Percentiles rank a stretch among this genome's conserved stretches.
Conservation (phyloP, 2,329 filamentous ascomycete species). For the Nemania sp. region DNA sequence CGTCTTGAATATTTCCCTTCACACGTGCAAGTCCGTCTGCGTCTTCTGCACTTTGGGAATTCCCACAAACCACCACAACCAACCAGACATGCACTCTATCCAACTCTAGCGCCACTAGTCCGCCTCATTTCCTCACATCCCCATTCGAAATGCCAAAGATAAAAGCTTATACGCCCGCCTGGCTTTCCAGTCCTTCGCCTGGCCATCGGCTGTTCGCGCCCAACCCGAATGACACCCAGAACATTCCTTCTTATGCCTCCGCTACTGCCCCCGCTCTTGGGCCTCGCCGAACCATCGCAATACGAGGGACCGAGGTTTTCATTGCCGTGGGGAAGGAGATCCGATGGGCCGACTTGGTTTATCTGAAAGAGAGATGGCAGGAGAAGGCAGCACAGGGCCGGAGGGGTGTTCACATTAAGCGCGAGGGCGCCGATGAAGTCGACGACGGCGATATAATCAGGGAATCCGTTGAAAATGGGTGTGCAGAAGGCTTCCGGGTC, state of each 20-base stretch:
- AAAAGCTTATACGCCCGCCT: conserved; percentile 85
- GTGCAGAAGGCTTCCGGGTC: conserved; percentile 62
- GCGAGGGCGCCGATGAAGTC: conserved; percentile 58
- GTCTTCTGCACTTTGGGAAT: conserved; percentile 15
- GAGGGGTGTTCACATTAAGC: conserved; percentile 59
- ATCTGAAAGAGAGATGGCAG: conserved; percentile 75
- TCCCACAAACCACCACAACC: conserved; percentile 28
- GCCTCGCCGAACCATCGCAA: conserved; percentile 77
- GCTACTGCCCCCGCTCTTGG: conserved; percentile 54
- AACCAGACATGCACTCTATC: conserved; percentile 46
- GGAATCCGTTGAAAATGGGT: conserved; percentile 46
- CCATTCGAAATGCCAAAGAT: conserved; percentile 79
- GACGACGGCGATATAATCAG: conserved; percentile 50
- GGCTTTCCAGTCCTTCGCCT: conserved; percentile 82
- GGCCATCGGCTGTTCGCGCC: conserved; percentile 82
- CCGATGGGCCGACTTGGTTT: conserved; percentile 87
- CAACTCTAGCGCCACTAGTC: conserved; percentile 28
- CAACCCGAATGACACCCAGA: conserved; percentile 54
- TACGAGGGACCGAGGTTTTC: conserved; percentile 87
- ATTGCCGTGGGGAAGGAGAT: conserved; percentile 90
- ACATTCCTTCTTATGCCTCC: conserved; percentile 55
- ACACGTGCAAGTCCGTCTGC: neutral
- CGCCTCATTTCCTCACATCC: conserved; percentile 43
- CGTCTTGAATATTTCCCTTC: neutral
- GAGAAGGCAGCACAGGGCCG: conserved; percentile 53